A percentile compares a stretch with the other conserved stretches of the same genome.
Conservation (phyloP, 2,329 filamentous ascomycete genomes). For the Alternaria postmessia region DNA sequence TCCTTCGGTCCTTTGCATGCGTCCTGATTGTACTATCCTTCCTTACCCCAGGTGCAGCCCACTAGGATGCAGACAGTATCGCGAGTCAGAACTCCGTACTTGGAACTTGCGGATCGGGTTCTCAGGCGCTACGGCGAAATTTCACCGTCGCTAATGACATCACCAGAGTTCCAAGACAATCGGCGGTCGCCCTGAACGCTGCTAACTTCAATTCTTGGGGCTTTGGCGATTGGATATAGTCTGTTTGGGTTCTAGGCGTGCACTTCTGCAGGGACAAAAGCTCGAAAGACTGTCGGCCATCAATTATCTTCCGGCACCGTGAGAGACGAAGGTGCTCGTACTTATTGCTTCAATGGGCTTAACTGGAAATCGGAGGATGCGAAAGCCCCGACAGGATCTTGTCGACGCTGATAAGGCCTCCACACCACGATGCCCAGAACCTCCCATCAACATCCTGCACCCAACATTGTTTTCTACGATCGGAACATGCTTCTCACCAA, state of each 20-base stretch:
- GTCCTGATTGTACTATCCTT: neutral
- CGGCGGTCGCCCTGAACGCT: neutral
- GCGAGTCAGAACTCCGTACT: conserved; percentile 1
- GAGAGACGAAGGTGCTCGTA: neutral
- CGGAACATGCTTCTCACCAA: neutral
- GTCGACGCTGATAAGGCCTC: neutral
- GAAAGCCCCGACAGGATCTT: neutral
- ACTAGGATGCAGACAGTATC: neutral
- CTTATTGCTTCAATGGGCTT: neutral
- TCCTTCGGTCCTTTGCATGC: conserved; percentile 3
- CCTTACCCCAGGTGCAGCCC: neutral
- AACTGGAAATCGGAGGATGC: neutral
- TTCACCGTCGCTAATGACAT: neutral
- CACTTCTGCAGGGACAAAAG: neutral
- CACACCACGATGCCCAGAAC: neutral
- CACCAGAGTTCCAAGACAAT: neutral
- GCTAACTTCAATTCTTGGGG: neutral
- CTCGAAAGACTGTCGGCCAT: neutral
- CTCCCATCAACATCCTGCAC: neutral
- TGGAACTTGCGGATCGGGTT: neutral
- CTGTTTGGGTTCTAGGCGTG: neutral
- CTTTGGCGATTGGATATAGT: neutral
- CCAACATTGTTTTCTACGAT: neutral
- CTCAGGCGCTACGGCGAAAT: conserved; percentile 1
- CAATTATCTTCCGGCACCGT: neutral